Percentiles rank a stretch among this genome's conserved stretches.
These are phyloP conservation scores for Phytophthora palmivora DNA, from an alignment of 352 stramenopile species.

Conservation along the genomic window DNA sequence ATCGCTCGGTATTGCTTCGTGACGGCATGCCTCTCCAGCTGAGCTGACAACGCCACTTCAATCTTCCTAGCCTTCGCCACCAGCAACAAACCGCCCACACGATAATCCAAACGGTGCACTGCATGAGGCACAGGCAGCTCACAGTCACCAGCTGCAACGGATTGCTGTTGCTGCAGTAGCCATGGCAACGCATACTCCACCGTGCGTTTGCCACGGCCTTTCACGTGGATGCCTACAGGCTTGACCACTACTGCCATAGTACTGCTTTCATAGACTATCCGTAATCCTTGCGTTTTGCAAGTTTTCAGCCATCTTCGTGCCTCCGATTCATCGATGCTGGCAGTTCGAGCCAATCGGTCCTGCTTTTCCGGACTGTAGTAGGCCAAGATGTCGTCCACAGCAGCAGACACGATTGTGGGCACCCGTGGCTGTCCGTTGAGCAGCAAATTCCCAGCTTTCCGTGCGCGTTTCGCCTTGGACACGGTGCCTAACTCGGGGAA, in stretches of 20 bases:
- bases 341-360: not conserved
- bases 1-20: slow-evolving; percentile 67
- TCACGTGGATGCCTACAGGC: slow-evolving; percentile 68
- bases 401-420: slow-evolving; percentile 40
- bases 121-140: slow-evolving; percentile 44
- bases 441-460: slow-evolving; percentile 41
- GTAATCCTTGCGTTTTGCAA: slow-evolving; percentile 61
- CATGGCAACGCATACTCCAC: slow-evolving; percentile 54
- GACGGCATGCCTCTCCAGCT: slow-evolving; percentile 56
- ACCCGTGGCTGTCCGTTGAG: slow-evolving; percentile 52
- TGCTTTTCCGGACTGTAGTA: slow-evolving; percentile 31
- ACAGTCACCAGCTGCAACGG: slow-evolving; percentile 9
- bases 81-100: slow-evolving; percentile 66
- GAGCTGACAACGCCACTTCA: slow-evolving; percentile 49
- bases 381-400: slow-evolving; percentile 42
- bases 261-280: slow-evolving; percentile 56
- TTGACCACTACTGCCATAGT: slow-evolving; percentile 64
- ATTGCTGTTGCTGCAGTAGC: slow-evolving; percentile 33
- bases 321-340: not conserved
- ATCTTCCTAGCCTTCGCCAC: slow-evolving; percentile 60
- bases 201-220: slow-evolving; percentile 55
- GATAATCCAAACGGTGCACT: slow-evolving; percentile 68
- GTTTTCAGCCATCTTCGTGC: slow-evolving; percentile 39
- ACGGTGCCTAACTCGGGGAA: slow-evolving; percentile 55
- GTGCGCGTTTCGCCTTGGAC: slow-evolving; percentile 75